A percentile compares a stretch with the other conserved stretches of the same genome.
These are phyloP conservation scores for Capsicum baccatum DNA, from an alignment of 257 asterid species.

Conservation along the genomic window DNA sequence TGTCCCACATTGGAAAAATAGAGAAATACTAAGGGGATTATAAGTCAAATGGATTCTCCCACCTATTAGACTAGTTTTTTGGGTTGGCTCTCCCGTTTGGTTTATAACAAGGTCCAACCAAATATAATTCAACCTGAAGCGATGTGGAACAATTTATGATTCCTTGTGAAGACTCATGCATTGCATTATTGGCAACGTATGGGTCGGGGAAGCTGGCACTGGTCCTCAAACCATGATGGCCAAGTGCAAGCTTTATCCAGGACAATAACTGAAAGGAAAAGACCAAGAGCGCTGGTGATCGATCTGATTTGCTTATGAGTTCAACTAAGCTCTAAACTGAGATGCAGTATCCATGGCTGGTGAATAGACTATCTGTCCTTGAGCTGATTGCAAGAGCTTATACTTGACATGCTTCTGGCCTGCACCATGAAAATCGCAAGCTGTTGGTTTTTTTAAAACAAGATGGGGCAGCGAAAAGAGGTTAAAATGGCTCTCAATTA, in stretches of 20 bases:
- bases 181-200: background rate
- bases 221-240: background rate
- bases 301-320: background rate
- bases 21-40: no score
- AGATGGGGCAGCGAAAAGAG: no score
- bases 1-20: no score
- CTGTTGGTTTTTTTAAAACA: no score
- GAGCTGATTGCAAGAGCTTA: background rate
- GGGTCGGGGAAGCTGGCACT: background rate
- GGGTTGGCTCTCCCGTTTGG: no score
- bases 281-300: background rate
- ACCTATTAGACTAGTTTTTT: no score
- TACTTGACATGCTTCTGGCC: background rate
- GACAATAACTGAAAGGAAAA: background rate
- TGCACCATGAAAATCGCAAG: background rate
- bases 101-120: background rate
- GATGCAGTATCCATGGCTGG: background rate
- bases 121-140: background rate
- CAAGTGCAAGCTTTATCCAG: conserved; percentile 19
- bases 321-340: background rate
- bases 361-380: background rate
- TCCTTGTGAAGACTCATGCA: background rate
- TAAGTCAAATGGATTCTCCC: no score
- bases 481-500: no score
- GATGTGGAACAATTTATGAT: background rate